A percentile compares a stretch with the other conserved stretches of the same genome.
phyloP scores from a whole-genome alignment of 441 rosid species.

The Cnidoscolus chayamansa region DNA sequence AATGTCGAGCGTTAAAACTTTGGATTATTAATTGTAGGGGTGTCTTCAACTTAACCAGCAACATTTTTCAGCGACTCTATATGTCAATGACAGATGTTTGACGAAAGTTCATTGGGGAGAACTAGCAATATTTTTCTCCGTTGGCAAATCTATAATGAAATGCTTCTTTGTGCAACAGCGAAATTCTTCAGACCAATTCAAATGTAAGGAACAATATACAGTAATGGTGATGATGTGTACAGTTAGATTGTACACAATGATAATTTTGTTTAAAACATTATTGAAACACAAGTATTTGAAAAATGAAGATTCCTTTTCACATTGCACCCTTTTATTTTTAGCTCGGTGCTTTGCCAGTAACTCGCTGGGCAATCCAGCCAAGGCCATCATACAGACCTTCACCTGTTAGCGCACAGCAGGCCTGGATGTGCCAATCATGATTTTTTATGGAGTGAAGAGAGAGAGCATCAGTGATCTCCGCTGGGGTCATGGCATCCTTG shows the following conservation, averaged over 20 bases:
- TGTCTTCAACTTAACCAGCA: slow-evolving; percentile 15
- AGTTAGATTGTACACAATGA: slow-evolving; percentile 28
- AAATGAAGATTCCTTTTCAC: neutral
- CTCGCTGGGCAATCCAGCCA: slow-evolving; percentile 89
- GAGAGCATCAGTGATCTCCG: slow-evolving; percentile 85
- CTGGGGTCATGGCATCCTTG: slow-evolving; percentile 94
- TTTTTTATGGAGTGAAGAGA: slow-evolving; percentile 92
- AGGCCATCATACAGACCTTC: slow-evolving; percentile 87
- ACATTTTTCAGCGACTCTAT: neutral
- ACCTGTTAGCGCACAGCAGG: slow-evolving; percentile 85
- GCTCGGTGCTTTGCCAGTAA: slow-evolving; percentile 70
- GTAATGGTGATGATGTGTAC: slow-evolving; percentile 10
- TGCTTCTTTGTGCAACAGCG: slow-evolving; percentile 40
- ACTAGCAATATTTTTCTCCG: slow-evolving; percentile 24
- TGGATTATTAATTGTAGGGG: slow-evolving; percentile 1
- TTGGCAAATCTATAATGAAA: slow-evolving; percentile 19
- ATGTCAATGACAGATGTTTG: slow-evolving; percentile 6
- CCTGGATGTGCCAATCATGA: slow-evolving; percentile 98
- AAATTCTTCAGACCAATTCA: neutral
- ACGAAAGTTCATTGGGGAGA: slow-evolving; percentile 18
- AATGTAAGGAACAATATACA: slow-evolving; percentile 29
- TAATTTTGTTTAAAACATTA: slow-evolving; percentile 7
- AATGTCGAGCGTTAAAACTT: slow-evolving; percentile 8
- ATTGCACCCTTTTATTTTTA: slow-evolving; percentile 23
- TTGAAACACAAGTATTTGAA: slow-evolving; percentile 19